phyloP scores from a whole-genome alignment of 2,329 filamentous ascomycete genomes.

The Colletotrichum costaricense region DNA sequence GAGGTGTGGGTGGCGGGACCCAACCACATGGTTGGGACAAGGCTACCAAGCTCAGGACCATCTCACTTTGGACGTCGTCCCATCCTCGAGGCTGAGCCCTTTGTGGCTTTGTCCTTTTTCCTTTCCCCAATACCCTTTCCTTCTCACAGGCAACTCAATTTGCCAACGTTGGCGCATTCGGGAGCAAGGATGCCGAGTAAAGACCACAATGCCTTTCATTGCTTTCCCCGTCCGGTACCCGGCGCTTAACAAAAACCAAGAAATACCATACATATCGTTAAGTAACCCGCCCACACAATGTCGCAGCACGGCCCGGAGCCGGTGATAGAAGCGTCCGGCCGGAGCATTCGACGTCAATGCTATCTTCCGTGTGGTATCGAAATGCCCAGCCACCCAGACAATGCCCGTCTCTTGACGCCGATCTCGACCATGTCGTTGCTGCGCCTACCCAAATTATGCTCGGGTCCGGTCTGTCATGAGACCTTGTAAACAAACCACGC shows the following conservation, averaged over 20 bases:
- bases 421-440: conserved; percentile 64
- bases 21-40: not conserved
- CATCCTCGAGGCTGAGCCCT: conserved; percentile 13
- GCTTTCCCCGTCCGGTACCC: conserved; percentile 12
- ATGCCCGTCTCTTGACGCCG: conserved; percentile 42
- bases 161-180: not conserved
- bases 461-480: conserved; percentile 28
- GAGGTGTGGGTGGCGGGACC: conserved; percentile 11
- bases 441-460: conserved; percentile 60
- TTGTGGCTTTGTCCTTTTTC: too few species aligned
- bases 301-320: conserved; percentile 32
- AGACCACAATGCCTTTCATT: conserved; percentile 31
- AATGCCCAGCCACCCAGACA: conserved; percentile 33
- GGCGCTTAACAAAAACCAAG: conserved; percentile 4
- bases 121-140: not conserved
- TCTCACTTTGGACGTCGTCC: conserved; percentile 14
- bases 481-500: conserved; percentile 15
- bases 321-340: conserved; percentile 27
- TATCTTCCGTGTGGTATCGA: conserved; percentile 36
- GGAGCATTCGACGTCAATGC: conserved; percentile 32
- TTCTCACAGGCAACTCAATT: not conserved
- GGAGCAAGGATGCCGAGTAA: not conserved
- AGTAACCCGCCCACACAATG: conserved; percentile 25
- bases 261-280: conserved; percentile 34
- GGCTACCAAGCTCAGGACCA: not conserved